Percentiles rank a stretch among this genome's conserved stretches.
These are phyloP conservation scores for Bipolaris cookei DNA, from an alignment of 2,329 filamentous ascomycete species.

Conservation along the genomic window DNA sequence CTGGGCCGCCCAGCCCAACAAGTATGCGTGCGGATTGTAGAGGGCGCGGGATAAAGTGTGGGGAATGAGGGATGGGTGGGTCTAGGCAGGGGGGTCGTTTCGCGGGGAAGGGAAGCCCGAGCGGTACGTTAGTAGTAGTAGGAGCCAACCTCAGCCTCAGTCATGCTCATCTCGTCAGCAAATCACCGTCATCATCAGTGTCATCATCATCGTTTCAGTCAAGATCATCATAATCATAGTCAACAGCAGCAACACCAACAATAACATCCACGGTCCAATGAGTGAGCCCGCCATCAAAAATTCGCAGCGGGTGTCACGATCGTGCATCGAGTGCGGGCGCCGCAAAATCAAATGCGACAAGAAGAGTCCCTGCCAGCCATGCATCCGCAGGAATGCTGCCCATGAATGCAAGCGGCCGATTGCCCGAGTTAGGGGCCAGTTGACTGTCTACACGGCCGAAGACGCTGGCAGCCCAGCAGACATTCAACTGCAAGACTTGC, in stretches of 20 bases:
- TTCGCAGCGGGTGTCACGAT: constrained; percentile 17
- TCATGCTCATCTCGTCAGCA: constrained; percentile 4
- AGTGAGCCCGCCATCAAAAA: constrained; percentile 17
- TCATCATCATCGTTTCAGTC: background rate
- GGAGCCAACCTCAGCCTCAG: constrained; percentile 4
- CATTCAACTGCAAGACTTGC: constrained; percentile 10
- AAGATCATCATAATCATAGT: no score
- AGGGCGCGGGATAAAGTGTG: constrained; percentile 15
- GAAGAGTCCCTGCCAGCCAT: constrained; percentile 17
- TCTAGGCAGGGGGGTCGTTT: constrained; percentile 1
- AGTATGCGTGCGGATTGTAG: constrained; percentile 17
- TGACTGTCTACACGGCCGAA: constrained; percentile 14
- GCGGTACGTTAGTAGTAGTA: background rate
- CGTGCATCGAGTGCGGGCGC: constrained; percentile 18
- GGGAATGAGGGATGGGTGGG: constrained; percentile 10
- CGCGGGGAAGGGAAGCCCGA: constrained; percentile 1
- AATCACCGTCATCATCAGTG: background rate
- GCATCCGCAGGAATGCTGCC: constrained; percentile 16
- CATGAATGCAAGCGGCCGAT: constrained; percentile 19
- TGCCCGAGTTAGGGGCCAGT: constrained; percentile 19
- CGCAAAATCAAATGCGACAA: constrained; percentile 24
- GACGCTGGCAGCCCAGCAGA: constrained; percentile 5
- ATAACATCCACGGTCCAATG: constrained; percentile 4
- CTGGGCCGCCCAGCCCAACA: constrained; percentile 18
- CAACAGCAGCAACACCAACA: no score